Evolutionary conservation across 2,329 filamentous ascomycete species (phyloP), one percentile per base, ranked within the genome.

Genomic region (Allantophomopsis lycopodina): DNA sequence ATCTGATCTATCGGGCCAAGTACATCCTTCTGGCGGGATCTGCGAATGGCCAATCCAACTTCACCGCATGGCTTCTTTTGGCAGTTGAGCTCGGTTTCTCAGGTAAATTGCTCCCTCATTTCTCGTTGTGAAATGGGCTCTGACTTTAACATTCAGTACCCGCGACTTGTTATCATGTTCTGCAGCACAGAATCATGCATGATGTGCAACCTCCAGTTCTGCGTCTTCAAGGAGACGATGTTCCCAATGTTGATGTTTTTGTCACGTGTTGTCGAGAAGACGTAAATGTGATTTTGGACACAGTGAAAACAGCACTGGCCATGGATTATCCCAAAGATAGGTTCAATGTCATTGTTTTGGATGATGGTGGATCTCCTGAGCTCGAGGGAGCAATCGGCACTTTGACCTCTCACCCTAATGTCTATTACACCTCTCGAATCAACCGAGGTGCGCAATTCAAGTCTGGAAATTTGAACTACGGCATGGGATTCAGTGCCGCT

Each of bases 391-490:
- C 35, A 3, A 36, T 36, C 13, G 47, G 47, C 70, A 66, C 58
- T 28, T 46, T 69, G 16, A 55, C 55, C 35, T 44, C 53, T 23
- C 56, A 55, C 8, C 60, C 62, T 12, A 72, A 76, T 42, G 51
- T 73, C 7, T 64, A 60, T 46, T 76, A 76, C 54, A 63, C 68
- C 50, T 63, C 69, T 2, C 66, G 70, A 13, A 57, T 61, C 30
- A 69, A 69, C 55, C 57, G 60, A 35, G 62, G 63, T 4, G 65
- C 65, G 7, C 68, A 74, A 50, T 78, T 73, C 62, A 79, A 79
- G 60, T 73, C 75, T 1, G 74, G 75, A 38, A 79, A 79, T 50
- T 58, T 79, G 39, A 79, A 77, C 55, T 70, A 73, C 41, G 76
- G 71, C 23, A 55, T 74, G 16, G 66, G 73, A 13, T 61, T 65